Evolutionary conservation across 345 rosid genomes (phyloP), one percentile per base, ranked within the genome.

Genomic region (Syzygium oleosum): DNA sequence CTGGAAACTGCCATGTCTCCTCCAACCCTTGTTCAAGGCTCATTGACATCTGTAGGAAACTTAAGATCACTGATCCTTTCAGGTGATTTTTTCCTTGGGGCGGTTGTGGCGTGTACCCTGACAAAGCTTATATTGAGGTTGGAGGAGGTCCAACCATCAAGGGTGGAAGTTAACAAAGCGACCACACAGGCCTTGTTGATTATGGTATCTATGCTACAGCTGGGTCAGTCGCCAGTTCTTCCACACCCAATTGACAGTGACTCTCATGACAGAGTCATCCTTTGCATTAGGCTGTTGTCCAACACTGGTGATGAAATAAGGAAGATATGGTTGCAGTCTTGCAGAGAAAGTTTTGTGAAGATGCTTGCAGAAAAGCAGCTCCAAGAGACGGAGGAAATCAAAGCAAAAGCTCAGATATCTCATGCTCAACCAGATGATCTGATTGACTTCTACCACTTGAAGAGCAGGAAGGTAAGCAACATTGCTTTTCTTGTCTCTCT

Each of bases 341-440:
- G 99, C 90, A 97, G 98, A 58, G 94, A 94, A 90, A 98, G 99
- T 90, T 98, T 98, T 89, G 98, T 94, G 73, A 94, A 95, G 92
- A 98, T 98, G 99, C 98, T 98, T 85, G 94, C 97, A 51, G 99
- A 98, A 77, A 98, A 98, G 90, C 99, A 96, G 90, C 88, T 94
- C 88, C 95, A 91, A 87, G 99, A 98, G 91, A 91, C 93, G 10
- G 97, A 94, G 92, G 99, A 98, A 90, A 89, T 93, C 73, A 98
- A 96, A 92, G 99, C 99, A 85, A 98, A 96, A 92, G 98, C 98
- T 73, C 98, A 93, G 92, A 92, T 96, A 89, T 93, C 98, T 89
- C 92, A 96, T 92, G 97, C 98, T 85, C 99, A 98, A 63, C 99
- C 99, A 38, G 99, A 96, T 93, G 99, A 98, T 87, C 98, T 98